Evolutionary conservation across 1,139 yeast genomes (phyloP).

Genomic region (Diutina scorzettiae): DNA sequence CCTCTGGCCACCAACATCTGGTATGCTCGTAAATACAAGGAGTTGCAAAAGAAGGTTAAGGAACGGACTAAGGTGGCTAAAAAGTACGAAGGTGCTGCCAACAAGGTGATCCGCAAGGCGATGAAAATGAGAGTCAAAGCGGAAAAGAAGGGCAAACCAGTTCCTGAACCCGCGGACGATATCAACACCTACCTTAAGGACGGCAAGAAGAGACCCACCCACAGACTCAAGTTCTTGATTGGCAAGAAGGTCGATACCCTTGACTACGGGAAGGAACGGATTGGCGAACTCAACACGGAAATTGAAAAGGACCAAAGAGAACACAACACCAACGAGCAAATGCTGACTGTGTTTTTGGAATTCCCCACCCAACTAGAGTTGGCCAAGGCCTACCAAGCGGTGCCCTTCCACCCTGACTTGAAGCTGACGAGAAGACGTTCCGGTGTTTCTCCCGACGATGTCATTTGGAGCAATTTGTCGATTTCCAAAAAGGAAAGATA

Average conservation of each 20-base stretch:
- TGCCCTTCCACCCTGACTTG: constrained; percentile 41
- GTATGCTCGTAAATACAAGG: constrained; percentile 49
- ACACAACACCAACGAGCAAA: constrained; percentile 23
- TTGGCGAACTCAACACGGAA: constrained; percentile 44
- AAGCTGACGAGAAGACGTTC: constrained; percentile 32
- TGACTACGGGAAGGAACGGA: constrained; percentile 40
- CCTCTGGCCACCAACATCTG: constrained; percentile 51
- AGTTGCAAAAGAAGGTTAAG: constrained; percentile 38
- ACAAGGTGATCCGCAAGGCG: constrained; percentile 42
- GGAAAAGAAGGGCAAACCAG: constrained; percentile 41
- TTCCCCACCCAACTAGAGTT: constrained; percentile 62
- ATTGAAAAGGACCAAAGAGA: constrained; percentile 39
- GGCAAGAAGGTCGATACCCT: constrained; percentile 48
- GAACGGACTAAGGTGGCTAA: constrained; percentile 43
- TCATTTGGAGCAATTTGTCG: constrained; percentile 61
- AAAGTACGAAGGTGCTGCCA: constrained; percentile 50
- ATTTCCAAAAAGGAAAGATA: constrained; percentile 78
- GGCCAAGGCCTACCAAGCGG: constrained; percentile 55
- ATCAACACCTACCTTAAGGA: constrained; percentile 40
- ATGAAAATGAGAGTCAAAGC: constrained; percentile 42
- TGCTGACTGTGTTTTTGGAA: constrained; percentile 49
- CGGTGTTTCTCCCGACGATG: constrained; percentile 50
- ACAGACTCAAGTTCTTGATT: constrained; percentile 36
- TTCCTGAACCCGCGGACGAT: constrained; percentile 48
- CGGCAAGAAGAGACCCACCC: constrained; percentile 60